These are phyloP conservation scores for Grigorovia yakushimaensis DNA, from an alignment of 805 yeast species.

Conservation along the genomic window DNA sequence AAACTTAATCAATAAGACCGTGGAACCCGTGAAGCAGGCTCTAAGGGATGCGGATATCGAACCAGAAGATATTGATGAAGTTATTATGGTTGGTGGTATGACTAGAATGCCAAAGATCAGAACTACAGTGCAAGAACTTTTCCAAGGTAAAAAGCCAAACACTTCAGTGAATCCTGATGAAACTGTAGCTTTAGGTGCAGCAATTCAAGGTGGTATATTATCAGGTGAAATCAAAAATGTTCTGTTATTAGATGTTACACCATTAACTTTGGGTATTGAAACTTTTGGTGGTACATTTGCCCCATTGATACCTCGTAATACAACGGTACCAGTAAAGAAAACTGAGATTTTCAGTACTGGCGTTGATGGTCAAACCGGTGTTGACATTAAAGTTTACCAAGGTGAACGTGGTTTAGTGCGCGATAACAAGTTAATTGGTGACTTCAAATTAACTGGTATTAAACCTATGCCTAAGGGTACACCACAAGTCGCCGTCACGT, in stretches of 20 bases:
- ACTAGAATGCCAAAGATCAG: slow-evolving; percentile 80
- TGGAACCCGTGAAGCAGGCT: slow-evolving; percentile 66
- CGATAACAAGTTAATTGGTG: slow-evolving; percentile 69
- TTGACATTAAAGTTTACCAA: slow-evolving; percentile 67
- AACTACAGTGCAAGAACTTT: slow-evolving; percentile 47
- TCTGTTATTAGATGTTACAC: slow-evolving; percentile 70
- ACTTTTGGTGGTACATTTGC: slow-evolving; percentile 79
- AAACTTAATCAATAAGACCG: slow-evolving; percentile 55
- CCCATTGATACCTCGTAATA: slow-evolving; percentile 67
- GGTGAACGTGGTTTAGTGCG: slow-evolving; percentile 74
- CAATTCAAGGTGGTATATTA: slow-evolving; percentile 78
- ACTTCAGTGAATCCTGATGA: slow-evolving; percentile 81
- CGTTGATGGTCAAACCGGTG: slow-evolving; percentile 79
- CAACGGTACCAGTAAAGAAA: slow-evolving; percentile 67
- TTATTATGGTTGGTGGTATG: slow-evolving; percentile 81
- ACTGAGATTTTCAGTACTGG: slow-evolving; percentile 73
- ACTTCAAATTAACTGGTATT: slow-evolving; percentile 60
- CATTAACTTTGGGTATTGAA: slow-evolving; percentile 73
- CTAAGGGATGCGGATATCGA: slow-evolving; percentile 63
- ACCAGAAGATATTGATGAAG: slow-evolving; percentile 59
- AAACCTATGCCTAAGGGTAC: slow-evolving; percentile 72
- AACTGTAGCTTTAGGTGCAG: slow-evolving; percentile 88
- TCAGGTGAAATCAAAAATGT: slow-evolving; percentile 79
- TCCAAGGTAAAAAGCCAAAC: slow-evolving; percentile 51
- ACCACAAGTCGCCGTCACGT: slow-evolving; percentile 69